Evolutionary conservation across 345 rosid genomes (phyloP).

Genomic region (Cardamine resedifolia): DNA sequence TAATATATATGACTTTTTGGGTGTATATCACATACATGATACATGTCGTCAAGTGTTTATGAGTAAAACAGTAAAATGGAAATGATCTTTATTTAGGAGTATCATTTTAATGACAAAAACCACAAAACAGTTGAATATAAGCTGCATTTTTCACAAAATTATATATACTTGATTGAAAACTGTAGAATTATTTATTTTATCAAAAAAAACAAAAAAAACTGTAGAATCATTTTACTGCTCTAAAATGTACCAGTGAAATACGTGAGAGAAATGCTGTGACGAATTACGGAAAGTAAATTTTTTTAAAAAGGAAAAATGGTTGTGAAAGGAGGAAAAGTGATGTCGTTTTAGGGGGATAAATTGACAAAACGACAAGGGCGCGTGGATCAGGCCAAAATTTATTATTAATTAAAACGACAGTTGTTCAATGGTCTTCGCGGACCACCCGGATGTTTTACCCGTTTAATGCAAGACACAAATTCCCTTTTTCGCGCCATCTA

Average conservation of each 20-base stretch:
- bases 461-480: conserved; percentile 32
- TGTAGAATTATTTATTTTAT: too few species aligned
- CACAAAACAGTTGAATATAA: conserved; percentile 6
- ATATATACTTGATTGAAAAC: neutral
- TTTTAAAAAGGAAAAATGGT: neutral
- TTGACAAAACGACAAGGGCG: conserved; percentile 53
- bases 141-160: neutral
- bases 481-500: conserved; percentile 15
- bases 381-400: conserved; percentile 25
- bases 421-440: conserved; percentile 42
- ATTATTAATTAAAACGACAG: conserved; percentile 31
- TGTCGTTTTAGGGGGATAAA: conserved; percentile 40
- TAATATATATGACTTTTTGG: too few species aligned
- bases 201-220: too few species aligned
- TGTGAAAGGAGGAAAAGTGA: conserved; percentile 18
- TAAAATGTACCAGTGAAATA: neutral
- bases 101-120: neutral
- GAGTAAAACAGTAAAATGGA: neutral
- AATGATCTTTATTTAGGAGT: neutral
- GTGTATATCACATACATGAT: too few species aligned
- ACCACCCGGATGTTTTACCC: conserved; percentile 36
- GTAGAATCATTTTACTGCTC: conserved; percentile 5
- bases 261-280: neutral
- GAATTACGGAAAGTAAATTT: neutral
- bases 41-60: neutral